phyloP scores from a whole-genome alignment of 2,329 filamentous ascomycete genomes.

The Xylariaceae sp. region DNA sequence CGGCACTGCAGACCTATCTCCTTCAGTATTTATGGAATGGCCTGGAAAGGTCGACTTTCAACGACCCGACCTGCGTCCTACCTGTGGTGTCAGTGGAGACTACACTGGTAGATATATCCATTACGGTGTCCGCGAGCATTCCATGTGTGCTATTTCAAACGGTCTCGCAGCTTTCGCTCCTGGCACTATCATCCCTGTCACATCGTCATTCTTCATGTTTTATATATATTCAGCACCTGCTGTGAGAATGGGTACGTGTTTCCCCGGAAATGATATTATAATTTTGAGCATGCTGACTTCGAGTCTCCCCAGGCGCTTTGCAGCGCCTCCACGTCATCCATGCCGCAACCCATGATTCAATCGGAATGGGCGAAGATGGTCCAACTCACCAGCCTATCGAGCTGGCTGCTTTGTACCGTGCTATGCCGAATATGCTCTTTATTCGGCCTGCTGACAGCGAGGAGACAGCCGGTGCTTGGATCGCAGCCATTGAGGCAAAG shows the following conservation, averaged over 20 bases:
- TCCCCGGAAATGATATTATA: neutral
- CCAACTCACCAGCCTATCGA: slow-evolving; percentile 66
- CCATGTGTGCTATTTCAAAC: slow-evolving; percentile 61
- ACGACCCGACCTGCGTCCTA: slow-evolving; percentile 32
- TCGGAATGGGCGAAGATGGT: slow-evolving; percentile 63
- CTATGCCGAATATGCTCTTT: slow-evolving; percentile 65
- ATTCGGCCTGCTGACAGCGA: slow-evolving; percentile 62
- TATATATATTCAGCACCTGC: slow-evolving; percentile 53
- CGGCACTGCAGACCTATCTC: slow-evolving; percentile 50
- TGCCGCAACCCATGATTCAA: slow-evolving; percentile 27
- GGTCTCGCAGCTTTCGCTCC: slow-evolving; percentile 59
- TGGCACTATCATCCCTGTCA: slow-evolving; percentile 56
- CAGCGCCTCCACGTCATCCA: neutral
- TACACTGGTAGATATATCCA: slow-evolving; percentile 60
- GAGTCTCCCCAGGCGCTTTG: neutral
- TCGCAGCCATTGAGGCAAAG: slow-evolving; percentile 44
- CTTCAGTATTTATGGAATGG: slow-evolving; percentile 55
- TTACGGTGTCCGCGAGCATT: slow-evolving; percentile 64
- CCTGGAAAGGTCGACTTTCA: slow-evolving; percentile 54
- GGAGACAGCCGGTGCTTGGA: slow-evolving; percentile 59
- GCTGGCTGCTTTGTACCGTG: slow-evolving; percentile 58
- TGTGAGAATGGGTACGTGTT: slow-evolving; percentile 39
- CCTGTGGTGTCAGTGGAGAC: slow-evolving; percentile 34
- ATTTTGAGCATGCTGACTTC: neutral
- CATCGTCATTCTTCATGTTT: slow-evolving; percentile 61